Evolutionary conservation across 2,329 filamentous ascomycete species (phyloP), one percentile per base, ranked within the genome.

Genomic region (Alternaria triticimaculans): DNA sequence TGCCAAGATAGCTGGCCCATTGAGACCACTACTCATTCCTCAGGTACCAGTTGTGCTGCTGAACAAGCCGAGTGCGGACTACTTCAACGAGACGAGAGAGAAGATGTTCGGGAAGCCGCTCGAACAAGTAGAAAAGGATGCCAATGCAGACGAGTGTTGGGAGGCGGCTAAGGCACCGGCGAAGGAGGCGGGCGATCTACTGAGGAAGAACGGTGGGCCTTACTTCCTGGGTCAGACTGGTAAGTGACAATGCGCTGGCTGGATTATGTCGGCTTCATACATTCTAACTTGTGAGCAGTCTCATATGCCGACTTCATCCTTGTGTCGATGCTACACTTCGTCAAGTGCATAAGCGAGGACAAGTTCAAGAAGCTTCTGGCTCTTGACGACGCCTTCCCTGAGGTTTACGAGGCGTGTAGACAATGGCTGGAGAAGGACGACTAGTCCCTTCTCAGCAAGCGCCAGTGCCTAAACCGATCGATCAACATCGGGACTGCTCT

Each of bases 151-250:
- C 10, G 60, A 77, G 20, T 82, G 82, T 0, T 91, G 85, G 84
- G 78, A 82, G 12, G 75, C 76, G 0, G 85, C 83, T 0, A 76
- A 81, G 51, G 81, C 74, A 2, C 68, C 70, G 2, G 59, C 82
- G 7, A 73, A 77, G 59, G 76, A 82, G 55, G 54, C 81, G 6
- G 80, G 76, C 0, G 78, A 74, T 23, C 67, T 88, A 58, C 71
- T 92, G 65, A 84, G 84, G 68, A 85, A 88, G 77, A 85, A 85
- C 41, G 73, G 80, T 0, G 90, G 90, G 0, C 87, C 87, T 0
- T 92, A 87, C 73, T 87, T 92, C 58, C 53, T 86, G 64, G 90
- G 90, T 0, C 78, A 84, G 50, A 83, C 82, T 63, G 80, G 78
- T 80, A 44, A 72, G 75, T 63, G 15, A 15, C 30, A 2, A 15